Base-by-base conservation (phyloP, 352 stramenopile species). In the Globisporangium ultimum region DNA sequence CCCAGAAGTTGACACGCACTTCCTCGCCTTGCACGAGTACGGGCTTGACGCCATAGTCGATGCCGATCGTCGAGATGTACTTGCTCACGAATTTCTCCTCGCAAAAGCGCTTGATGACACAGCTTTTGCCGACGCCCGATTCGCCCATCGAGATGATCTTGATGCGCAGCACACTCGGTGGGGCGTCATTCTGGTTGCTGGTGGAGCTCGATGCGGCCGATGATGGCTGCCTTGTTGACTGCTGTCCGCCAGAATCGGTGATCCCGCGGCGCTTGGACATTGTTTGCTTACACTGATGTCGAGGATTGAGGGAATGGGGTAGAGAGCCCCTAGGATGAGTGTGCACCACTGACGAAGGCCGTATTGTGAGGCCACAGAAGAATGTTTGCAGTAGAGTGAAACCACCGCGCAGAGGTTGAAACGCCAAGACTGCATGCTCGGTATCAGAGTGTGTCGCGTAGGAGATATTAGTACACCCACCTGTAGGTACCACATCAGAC, bases 1-100 rank as follows among this genome's bases (percentile, higher is more conserved):
- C 93, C 91, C 93, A 98, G 61, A 98, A 98, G 75, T 97, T 98
- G n/a, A 98, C 82, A 18, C 85, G 82, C 55, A 94, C 87, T 58
- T 92, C 73, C 15, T 78, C 60, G 21, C 81, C 78, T 28, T 78
- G 68, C 13, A 98, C 73, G 17, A 76, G 64, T 41, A 97, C 84
- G 14, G 88, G 72, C 58, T 98, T 98, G 42, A 98, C 92, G 48
- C 95, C 93, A 62, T 97, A 98, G 67, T 98, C 94, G 58, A 98
- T 94, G 47, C 94, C 95, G 61, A 98, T 98, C 6, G 95, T 98
- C 40, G 87, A 89, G 52, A 98, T 97, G 70, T 98, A 98, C 77
- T 97, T 98, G 58, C 70, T 86, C 22, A 97, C 88, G 67, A 98
- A 98, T 67, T 95, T 92, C 52, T 92, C 84, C 67, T 98, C 95